Base-by-base conservation (phyloP, 805 yeast genomes). In the Wickerhamomyces sydowiorum region DNA sequence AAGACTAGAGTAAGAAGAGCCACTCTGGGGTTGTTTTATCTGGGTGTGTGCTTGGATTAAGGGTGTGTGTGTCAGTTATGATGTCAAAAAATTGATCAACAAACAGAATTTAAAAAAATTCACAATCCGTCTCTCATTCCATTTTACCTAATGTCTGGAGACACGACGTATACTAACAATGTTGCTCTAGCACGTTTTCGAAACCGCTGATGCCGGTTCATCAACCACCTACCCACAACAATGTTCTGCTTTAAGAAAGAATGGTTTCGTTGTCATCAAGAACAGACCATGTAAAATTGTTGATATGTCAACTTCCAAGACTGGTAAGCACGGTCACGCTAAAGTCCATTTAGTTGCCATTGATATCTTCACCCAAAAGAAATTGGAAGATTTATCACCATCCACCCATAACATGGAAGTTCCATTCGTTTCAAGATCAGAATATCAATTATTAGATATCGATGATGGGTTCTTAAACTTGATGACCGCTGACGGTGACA, bases 261-360 rank as follows among this genome's bases (percentile, higher is more conserved):
- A 81, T 80, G 99, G 99, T 67, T 95, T 87, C 83, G 99, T 93
- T 69, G 95, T 83, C 62, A 93, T 91, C 78, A 93, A 93, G 81
- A 79, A 87, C 66, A 95, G 99, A 82, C 99, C 99, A 70, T 93
- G 98, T 82, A 93, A 93, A 84, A 93, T 93, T 73, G 95, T 93
- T 64, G 99, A 93, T 73, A 93, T 93, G 99, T 93, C 99, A 52
- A 93, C 99, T 67, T 93, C 99, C 66, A 93, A 93, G 86, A 93
- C 99, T 62, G 99, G 99, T 78, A 93, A 93, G 97, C 99, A 93
- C 86, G 99, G 99, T 79, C 99, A 93, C 93, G 99, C 99, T 72
- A 93, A 93, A 83, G 99, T 93, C 73, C 98, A 93, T 76, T 82
- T 93, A 76, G 98, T 93, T 59, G 98, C 98, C 69, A 82, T 86